Conservation (phyloP, 176 grass and related monocot species). For the Hordeum marinum region DNA sequence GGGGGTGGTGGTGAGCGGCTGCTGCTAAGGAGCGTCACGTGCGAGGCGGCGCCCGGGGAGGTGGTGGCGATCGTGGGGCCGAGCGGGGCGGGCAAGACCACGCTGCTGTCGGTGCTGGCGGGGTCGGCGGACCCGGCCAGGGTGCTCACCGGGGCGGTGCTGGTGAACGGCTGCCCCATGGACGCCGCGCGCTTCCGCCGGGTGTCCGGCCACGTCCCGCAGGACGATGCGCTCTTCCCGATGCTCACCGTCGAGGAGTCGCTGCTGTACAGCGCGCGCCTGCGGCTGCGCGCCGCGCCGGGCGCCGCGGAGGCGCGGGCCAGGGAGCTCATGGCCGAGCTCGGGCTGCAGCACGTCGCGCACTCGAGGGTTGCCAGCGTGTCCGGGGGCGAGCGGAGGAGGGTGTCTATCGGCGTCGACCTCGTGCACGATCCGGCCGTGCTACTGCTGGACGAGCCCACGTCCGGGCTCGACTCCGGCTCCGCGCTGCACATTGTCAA, state of each 20-base stretch:
- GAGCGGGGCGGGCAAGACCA: slow-evolving; percentile 86
- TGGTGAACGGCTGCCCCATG: slow-evolving; percentile 65
- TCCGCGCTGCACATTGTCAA: slow-evolving; percentile 79
- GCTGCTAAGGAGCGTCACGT: slow-evolving; percentile 61
- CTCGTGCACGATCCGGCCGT: slow-evolving; percentile 85
- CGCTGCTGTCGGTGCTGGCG: slow-evolving; percentile 77
- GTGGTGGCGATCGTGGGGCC: slow-evolving; percentile 82
- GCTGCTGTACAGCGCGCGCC: slow-evolving; percentile 77
- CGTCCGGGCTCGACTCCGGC: slow-evolving; percentile 70
- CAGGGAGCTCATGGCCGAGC: slow-evolving; percentile 56
- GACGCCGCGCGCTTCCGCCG: slow-evolving; percentile 66
- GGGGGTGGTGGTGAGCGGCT: neutral
- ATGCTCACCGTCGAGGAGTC: slow-evolving; percentile 87
- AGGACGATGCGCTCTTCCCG: slow-evolving; percentile 91
- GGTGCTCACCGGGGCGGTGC: slow-evolving; percentile 46
- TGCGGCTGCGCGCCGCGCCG: slow-evolving; percentile 37
- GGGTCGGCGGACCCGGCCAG: slow-evolving; percentile 48
- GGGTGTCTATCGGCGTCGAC: slow-evolving; percentile 85
- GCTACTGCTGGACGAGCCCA: slow-evolving; percentile 89
- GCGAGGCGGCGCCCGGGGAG: slow-evolving; percentile 63
- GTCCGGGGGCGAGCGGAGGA: slow-evolving; percentile 70
- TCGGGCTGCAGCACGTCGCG: slow-evolving; percentile 60
- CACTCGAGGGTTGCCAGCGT: slow-evolving; percentile 45
- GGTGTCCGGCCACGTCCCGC: slow-evolving; percentile 78
- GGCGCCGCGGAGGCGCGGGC: slow-evolving; percentile 21